Percentiles rank a stretch among this genome's conserved stretches.
phyloP scores from a whole-genome alignment of 192 early-diverging fungal genomes.

The Thamnidium elegans region DNA sequence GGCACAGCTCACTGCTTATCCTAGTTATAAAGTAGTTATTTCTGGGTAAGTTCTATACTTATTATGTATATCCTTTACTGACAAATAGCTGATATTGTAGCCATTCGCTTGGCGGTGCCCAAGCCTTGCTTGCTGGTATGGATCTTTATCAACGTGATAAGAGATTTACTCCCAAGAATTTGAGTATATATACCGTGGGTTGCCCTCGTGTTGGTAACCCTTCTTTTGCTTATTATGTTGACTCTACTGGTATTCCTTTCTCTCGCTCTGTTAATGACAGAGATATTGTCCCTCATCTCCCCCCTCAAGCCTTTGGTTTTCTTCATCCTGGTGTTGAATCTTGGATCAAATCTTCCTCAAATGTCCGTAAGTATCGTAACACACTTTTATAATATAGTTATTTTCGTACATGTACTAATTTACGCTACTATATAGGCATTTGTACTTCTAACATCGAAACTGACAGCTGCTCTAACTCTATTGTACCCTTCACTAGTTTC shows the following conservation, averaged over 20 bases:
- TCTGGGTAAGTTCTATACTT: slow-evolving; percentile 15
- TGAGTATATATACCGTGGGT: slow-evolving; percentile 21
- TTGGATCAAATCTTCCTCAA: slow-evolving; percentile 19
- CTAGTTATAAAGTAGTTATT: slow-evolving; percentile 24
- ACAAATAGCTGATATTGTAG: not conserved
- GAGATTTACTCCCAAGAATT: slow-evolving; percentile 9
- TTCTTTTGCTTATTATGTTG: slow-evolving; percentile 22
- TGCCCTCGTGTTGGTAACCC: slow-evolving; percentile 29
- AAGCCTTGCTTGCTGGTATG: slow-evolving; percentile 21
- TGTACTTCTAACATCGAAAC: slow-evolving; percentile 19
- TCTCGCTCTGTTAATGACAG: slow-evolving; percentile 23
- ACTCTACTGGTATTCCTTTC: slow-evolving; percentile 17
- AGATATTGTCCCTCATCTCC: slow-evolving; percentile 34
- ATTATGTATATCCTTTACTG: not conserved
- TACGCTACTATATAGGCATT: not conserved
- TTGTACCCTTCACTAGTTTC: slow-evolving; percentile 17
- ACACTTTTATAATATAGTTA: not conserved
- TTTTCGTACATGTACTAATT: too few relatives aligned
- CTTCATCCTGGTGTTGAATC: slow-evolving; percentile 28
- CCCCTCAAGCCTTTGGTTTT: slow-evolving; percentile 19
- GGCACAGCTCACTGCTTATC: slow-evolving; percentile 11
- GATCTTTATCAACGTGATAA: slow-evolving; percentile 25
- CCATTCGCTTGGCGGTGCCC: slow-evolving; percentile 30
- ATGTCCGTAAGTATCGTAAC: slow-evolving; percentile 11
- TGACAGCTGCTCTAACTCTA: slow-evolving; percentile 20